Conservation (phyloP, 2,329 filamentous ascomycete species). For the Ophiostoma angusticollis region DNA sequence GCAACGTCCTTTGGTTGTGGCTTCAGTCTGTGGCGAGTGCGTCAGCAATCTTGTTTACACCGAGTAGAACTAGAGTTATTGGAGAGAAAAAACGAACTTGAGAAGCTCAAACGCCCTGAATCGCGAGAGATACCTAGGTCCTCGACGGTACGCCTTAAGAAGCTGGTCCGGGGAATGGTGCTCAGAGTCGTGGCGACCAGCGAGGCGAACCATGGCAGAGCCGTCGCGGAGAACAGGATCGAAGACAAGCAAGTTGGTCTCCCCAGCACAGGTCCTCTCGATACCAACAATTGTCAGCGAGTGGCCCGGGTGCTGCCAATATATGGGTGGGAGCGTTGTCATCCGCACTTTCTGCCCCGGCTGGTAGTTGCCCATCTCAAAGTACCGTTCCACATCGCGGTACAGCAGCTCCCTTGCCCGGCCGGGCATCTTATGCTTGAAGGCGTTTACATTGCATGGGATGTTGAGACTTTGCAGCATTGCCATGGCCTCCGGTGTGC, state of each 20-base stretch:
- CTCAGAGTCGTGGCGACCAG: slow-evolving; percentile 31
- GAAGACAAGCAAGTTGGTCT: slow-evolving; percentile 65
- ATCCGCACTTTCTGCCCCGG: slow-evolving; percentile 48
- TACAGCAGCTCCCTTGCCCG: slow-evolving; percentile 46
- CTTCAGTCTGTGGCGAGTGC: background rate
- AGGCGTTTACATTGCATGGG: slow-evolving; percentile 50
- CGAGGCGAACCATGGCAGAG: slow-evolving; percentile 45
- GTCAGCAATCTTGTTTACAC: too few relatives aligned
- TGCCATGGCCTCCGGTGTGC: slow-evolving; percentile 78
- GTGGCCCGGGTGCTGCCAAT: slow-evolving; percentile 80
- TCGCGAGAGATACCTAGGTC: slow-evolving; percentile 51
- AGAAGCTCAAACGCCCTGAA: slow-evolving; percentile 71
- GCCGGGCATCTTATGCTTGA: slow-evolving; percentile 35
- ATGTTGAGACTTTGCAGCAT: slow-evolving; percentile 60
- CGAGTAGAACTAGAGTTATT: too few relatives aligned
- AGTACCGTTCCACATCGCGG: slow-evolving; percentile 60
- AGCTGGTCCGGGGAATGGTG: slow-evolving; percentile 36
- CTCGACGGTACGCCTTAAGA: slow-evolving; percentile 63
- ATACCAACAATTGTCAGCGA: slow-evolving; percentile 83
- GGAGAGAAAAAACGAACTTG: slow-evolving; percentile 37
- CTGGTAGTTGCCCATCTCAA: slow-evolving; percentile 41
- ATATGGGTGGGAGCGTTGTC: slow-evolving; percentile 70
- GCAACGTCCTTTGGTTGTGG: background rate
- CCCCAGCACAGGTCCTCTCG: slow-evolving; percentile 53
- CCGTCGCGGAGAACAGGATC: slow-evolving; percentile 73